Evolutionary conservation across 1,139 yeast genomes (phyloP).

Genomic region (Taiozyma onychis): DNA sequence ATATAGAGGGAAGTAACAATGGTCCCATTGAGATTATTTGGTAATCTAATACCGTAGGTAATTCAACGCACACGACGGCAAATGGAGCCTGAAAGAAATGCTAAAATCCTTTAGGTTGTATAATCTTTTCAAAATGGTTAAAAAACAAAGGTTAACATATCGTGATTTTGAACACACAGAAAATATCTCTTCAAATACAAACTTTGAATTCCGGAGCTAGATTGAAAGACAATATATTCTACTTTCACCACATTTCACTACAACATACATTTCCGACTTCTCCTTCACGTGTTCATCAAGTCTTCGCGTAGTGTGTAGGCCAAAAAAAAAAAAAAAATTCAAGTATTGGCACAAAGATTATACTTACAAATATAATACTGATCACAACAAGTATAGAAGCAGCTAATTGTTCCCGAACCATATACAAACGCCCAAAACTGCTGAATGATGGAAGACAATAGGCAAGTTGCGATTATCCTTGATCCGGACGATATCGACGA

Average conservation of each 20-base stretch:
- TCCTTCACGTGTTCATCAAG: neutral
- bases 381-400: neutral
- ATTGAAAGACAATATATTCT: no score
- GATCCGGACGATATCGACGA: conserved; percentile 10
- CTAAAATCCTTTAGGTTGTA: no score
- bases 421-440: no score
- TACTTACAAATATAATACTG: neutral
- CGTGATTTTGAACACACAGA: neutral
- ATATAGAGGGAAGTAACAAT: no score
- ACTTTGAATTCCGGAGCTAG: neutral
- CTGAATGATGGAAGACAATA: conserved; percentile 3
- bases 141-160: no score
- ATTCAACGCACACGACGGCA: no score
- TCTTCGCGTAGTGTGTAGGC: neutral
- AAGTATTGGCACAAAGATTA: neutral
- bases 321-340: neutral
- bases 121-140: no score
- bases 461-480: conserved; percentile 6
- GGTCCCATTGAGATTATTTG: no score
- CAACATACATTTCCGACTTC: neutral
- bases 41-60: no score
- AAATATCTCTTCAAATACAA: neutral
- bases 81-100: no score
- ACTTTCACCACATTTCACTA: no score
- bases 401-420: neutral